Evolutionary conservation across 345 rosid species (phyloP).

Genomic region (Linum usitatissimum): DNA sequence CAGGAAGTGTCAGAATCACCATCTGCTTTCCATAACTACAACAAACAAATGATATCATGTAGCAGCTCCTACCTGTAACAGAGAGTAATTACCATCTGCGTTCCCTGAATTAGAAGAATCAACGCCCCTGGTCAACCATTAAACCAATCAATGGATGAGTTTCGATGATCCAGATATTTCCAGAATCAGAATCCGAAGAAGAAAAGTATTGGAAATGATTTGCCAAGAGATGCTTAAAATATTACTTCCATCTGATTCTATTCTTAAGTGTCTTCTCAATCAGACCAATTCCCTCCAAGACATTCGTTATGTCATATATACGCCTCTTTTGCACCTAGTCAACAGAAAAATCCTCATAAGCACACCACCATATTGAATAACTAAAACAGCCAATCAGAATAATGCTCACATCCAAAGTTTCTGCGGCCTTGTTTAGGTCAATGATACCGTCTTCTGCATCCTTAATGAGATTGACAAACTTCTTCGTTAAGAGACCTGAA

Average conservation of each 20-base stretch:
- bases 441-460: slow-evolving; percentile 82
- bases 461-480: slow-evolving; percentile 69
- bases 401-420: slow-evolving; percentile 62
- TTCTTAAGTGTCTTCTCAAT: slow-evolving; percentile 93
- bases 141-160: slow-evolving; percentile 24
- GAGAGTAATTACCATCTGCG: slow-evolving; percentile 38
- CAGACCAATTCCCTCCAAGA: slow-evolving; percentile 95
- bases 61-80: slow-evolving; percentile 45
- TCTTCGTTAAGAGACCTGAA: slow-evolving; percentile 84
- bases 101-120: slow-evolving; percentile 58
- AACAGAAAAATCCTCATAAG: slow-evolving; percentile 10
- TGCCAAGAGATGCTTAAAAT: slow-evolving; percentile 11
- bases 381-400: slow-evolving; percentile 4
- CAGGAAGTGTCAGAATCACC: not conserved
- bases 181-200: slow-evolving; percentile 14
- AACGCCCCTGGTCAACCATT: slow-evolving; percentile 53
- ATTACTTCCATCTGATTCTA: slow-evolving; percentile 91
- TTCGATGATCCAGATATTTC: slow-evolving; percentile 8
- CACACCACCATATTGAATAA: not conserved
- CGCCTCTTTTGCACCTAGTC: slow-evolving; percentile 84
- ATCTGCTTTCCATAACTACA: slow-evolving; percentile 2
- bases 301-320: slow-evolving; percentile 97
- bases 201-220: slow-evolving; percentile 13
- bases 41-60: slow-evolving; percentile 5
- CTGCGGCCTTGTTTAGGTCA: slow-evolving; percentile 88